phyloP scores from a whole-genome alignment of 768 basidiomycete species.

The Imleria badia region DNA sequence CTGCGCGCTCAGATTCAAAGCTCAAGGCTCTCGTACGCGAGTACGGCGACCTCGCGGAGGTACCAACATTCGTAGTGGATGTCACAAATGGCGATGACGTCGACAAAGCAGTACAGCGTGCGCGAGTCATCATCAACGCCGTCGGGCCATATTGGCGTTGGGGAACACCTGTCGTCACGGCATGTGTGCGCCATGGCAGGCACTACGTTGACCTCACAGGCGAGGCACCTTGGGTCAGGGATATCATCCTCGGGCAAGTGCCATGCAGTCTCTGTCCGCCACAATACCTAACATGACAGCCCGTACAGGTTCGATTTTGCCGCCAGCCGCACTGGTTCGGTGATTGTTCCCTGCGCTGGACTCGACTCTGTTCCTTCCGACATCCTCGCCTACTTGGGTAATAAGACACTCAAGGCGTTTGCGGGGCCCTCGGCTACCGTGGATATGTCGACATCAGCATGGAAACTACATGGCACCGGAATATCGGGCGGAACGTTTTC shows the following conservation, averaged over 20 bases:
- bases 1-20: slow-evolving; percentile 65
- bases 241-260: slow-evolving; percentile 59
- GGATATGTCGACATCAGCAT: slow-evolving; percentile 58
- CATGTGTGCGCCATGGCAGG: slow-evolving; percentile 69
- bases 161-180: slow-evolving; percentile 76
- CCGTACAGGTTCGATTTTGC: slow-evolving; percentile 61
- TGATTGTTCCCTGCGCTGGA: slow-evolving; percentile 79
- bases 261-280: slow-evolving; percentile 4
- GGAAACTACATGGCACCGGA: slow-evolving; percentile 30
- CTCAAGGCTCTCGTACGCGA: slow-evolving; percentile 52
- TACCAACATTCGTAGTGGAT: slow-evolving; percentile 56
- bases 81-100: slow-evolving; percentile 53
- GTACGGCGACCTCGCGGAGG: slow-evolving; percentile 39
- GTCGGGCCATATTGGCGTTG: slow-evolving; percentile 74
- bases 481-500: slow-evolving; percentile 40
- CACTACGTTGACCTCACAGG: slow-evolving; percentile 89
- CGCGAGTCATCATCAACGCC: slow-evolving; percentile 72
- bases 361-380: slow-evolving; percentile 82
- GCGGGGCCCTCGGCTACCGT: slow-evolving; percentile 38
- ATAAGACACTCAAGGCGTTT: slow-evolving; percentile 60
- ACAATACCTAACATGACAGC: slow-evolving; percentile 13
- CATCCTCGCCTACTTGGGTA: slow-evolving; percentile 62
- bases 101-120: slow-evolving; percentile 52
- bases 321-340: slow-evolving; percentile 66
- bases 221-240: slow-evolving; percentile 64